Evolutionary conservation across 306 rosid species (phyloP), one percentile per base, ranked within the genome.

Genomic region (Echinosophora koreensis): DNA sequence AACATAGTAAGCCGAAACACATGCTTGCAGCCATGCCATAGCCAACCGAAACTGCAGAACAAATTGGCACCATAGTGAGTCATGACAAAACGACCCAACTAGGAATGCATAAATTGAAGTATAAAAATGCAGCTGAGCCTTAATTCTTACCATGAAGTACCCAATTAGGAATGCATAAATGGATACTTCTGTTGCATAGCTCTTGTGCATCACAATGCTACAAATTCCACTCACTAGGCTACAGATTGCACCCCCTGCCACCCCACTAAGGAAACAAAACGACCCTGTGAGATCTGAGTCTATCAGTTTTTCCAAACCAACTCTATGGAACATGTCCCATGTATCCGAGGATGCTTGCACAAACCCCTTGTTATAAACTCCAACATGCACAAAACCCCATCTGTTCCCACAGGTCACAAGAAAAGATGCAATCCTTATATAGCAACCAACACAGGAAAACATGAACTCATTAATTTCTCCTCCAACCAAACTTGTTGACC

Each of bases 381-480:
- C 91, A 2, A 88, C 86, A 16, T 87, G 81, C 58, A 92, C 95
- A 50, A 89, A 92, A 14, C 93, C 97, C 94, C 94, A 92, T 38
- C 87, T 74, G 35, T 90, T 90, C 76, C 93, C 91, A 13, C 77
- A 84, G 18, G 16, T 47, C 15, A 87, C 81, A 61, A 90, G 86
- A 16, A 69, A 6, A 2, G 95, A 73, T 65, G 91, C 93, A 27
- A 90, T 17, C 28, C 91, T 84, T 5, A 82, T 71, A 47, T 50
- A 89, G 73, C 94, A 89, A 67, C 86, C 28, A 30, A 87, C 88
- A 65, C 92, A 89, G 3, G 92, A 91, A 76, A 91, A 89, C 77
- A 91, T 72, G 77, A 88, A 86, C 85, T 91, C 97, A 1, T 82
- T 86, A 3, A 63, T 69, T 8, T 78, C 93, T 54, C 92, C 95